Percentiles rank a stretch among this genome's conserved stretches.
Evolutionary conservation across 306 rosid genomes (phyloP).

Genomic region (Mucuna pruriens): DNA sequence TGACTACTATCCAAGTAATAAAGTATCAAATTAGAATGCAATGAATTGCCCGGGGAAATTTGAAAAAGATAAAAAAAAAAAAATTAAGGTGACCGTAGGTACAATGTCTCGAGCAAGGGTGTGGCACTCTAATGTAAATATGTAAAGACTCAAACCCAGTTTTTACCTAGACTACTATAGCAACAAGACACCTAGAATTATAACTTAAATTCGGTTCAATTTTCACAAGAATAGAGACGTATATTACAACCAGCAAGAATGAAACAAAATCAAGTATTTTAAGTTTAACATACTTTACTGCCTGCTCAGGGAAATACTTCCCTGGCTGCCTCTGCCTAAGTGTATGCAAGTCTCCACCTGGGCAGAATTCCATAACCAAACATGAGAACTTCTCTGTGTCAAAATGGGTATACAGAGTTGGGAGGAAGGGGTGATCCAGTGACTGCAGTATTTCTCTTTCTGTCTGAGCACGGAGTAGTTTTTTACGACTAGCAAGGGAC

Average conservation of each 20-base stretch:
- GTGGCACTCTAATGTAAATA: too few species aligned
- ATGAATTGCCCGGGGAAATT: constrained; percentile 13
- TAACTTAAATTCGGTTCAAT: background rate
- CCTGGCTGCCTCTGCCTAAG: constrained; percentile 96
- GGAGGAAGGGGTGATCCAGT: constrained; percentile 95
- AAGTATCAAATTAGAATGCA: background rate
- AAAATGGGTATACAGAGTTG: constrained; percentile 90
- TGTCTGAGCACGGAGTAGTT: constrained; percentile 95
- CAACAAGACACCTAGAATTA: background rate
- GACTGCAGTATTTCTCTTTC: constrained; percentile 93
- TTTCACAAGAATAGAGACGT: background rate
- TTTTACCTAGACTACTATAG: background rate
- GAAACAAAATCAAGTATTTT: constrained; percentile 18
- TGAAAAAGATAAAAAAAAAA: background rate
- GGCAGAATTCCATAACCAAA: constrained; percentile 98
- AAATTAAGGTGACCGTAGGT: background rate
- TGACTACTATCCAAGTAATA: background rate
- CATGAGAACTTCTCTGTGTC: constrained; percentile 96
- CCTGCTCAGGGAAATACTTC: constrained; percentile 96
- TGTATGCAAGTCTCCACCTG: constrained; percentile 95
- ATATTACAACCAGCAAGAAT: constrained; percentile 13
- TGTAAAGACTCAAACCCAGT: background rate
- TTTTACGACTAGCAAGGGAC: constrained; percentile 85
- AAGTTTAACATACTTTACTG: constrained; percentile 85
- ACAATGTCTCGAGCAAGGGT: background rate